phyloP scores from a whole-genome alignment of 768 basidiomycete genomes.

The Neoboletus brunneissimus region DNA sequence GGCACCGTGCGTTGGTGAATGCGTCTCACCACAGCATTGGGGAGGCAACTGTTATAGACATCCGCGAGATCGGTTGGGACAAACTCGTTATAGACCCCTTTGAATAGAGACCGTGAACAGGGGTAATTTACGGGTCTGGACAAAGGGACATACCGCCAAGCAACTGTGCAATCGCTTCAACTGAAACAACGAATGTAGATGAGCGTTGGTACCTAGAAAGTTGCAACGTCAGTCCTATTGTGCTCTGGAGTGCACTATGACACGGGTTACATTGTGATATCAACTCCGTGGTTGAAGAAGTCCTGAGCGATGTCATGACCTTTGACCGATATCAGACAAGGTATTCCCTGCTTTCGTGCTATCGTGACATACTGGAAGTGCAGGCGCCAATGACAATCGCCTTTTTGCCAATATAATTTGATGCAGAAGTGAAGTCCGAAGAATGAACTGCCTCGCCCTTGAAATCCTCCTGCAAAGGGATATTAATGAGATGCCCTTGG shows the following conservation, averaged over 20 bases:
- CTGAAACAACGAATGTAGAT: conserved; percentile 22
- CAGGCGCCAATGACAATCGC: conserved; percentile 69
- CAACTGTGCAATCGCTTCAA: conserved; percentile 3
- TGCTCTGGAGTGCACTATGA: not conserved
- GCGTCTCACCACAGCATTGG: conserved; percentile 11
- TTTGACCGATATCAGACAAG: conserved; percentile 12
- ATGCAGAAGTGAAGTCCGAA: conserved; percentile 44
- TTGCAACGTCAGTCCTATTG: not conserved
- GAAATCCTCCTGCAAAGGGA: conserved; percentile 41
- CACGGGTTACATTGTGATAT: conserved; percentile 26
- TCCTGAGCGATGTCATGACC: conserved; percentile 41
- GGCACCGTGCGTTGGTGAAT: conserved; percentile 22
- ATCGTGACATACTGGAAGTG: conserved; percentile 47
- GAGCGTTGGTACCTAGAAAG: conserved; percentile 24
- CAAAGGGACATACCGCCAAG: conserved; percentile 8
- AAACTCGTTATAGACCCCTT: conserved; percentile 18
- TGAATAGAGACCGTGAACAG: not conserved
- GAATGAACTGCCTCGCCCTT: conserved; percentile 57
- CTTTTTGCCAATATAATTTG: conserved; percentile 56
- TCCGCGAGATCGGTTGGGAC: conserved; percentile 26
- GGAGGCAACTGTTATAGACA: conserved; percentile 14
- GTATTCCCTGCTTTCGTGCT: not conserved
- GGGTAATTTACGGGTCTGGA: not conserved
- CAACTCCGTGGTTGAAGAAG: conserved; percentile 28
- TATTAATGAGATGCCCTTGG: not conserved